Evolutionary conservation across 164 flowering plant genomes (phyloP), one percentile per base, ranked within the genome.

Genomic region (Chloranthus sessilifolius): DNA sequence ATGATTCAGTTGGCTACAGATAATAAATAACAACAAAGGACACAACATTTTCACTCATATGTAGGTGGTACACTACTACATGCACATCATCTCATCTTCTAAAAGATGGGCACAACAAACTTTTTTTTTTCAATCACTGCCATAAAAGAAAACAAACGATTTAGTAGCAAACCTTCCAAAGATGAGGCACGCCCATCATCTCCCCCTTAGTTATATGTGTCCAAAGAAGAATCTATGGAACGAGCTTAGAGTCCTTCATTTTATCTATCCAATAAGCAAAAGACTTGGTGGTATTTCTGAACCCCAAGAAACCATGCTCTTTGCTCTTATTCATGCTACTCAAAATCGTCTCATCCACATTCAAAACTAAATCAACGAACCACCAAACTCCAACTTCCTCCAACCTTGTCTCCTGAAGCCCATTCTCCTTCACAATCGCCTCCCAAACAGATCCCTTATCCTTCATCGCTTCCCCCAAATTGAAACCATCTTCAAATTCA

Each of bases 291-390:
- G 89, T 46, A 63, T 85, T 85, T 68, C 96, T 77, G 55, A 88
- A 87, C 8, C 96, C 96, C 53, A 81, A 53, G 49, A 85, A 85
- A 2, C 95, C 95, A 58, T 83, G 90, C 62, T 85, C 95, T 59
- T 83, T 88, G 56, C 90, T 76, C 78, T 88, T 88, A 57, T 88
- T 88, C 96, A 87, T 81, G 50, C 62, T 72, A 26, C 59, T 75
- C 65, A 84, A 37, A 3, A 10, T 0, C 1, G 51, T 8, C 24
- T 29, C 72, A 11, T 26, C n/a, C 0, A 10, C 23, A 5, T 59
- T 42, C 8, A 82, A 43, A 0, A 71, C 6, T 4, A 20, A 0
- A 55, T 88, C 96, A 11, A 36, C 77, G 53, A 80, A 74, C 92
- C 94, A 84, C 83, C 83, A 84, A 0, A 1, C 34, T 15, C 65